Percentiles rank a stretch among this genome's conserved stretches.
Evolutionary conservation across 148 eudicot genomes (phyloP).

Genomic region (Rhododendron mucronatum): DNA sequence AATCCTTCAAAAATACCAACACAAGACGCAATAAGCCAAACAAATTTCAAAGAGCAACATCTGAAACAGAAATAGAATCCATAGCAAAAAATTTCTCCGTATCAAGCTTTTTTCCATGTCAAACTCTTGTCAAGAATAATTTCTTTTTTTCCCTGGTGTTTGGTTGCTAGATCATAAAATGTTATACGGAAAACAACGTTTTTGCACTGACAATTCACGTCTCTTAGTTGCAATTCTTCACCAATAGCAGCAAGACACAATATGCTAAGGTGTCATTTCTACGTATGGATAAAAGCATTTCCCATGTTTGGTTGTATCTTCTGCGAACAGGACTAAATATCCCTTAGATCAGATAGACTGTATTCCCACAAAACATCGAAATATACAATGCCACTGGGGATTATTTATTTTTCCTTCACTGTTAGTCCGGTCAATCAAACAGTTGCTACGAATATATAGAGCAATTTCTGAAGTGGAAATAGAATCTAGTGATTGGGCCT

Average conservation of each 20-base stretch:
- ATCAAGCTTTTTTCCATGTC: background rate
- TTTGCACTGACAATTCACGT: background rate
- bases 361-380: background rate
- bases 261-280: background rate
- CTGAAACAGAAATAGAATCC: background rate
- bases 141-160: background rate
- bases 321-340: background rate
- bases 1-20: slow-evolving; percentile 29
- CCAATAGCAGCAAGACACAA: background rate
- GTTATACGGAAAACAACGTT: background rate
- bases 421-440: background rate
- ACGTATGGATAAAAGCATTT: background rate
- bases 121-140: background rate
- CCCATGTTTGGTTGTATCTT: background rate
- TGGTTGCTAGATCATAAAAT: background rate
- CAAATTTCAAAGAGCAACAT: background rate
- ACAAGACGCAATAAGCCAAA: background rate
- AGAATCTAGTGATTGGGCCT: background rate
- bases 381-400: background rate
- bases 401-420: background rate
- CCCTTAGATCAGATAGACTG: background rate
- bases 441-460: too few relatives aligned
- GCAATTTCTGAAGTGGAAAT: background rate
- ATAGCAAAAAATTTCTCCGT: too few relatives aligned
- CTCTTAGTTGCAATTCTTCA: background rate